phyloP scores from a whole-genome alignment of 768 basidiomycete species.

The Mycena filopes region DNA sequence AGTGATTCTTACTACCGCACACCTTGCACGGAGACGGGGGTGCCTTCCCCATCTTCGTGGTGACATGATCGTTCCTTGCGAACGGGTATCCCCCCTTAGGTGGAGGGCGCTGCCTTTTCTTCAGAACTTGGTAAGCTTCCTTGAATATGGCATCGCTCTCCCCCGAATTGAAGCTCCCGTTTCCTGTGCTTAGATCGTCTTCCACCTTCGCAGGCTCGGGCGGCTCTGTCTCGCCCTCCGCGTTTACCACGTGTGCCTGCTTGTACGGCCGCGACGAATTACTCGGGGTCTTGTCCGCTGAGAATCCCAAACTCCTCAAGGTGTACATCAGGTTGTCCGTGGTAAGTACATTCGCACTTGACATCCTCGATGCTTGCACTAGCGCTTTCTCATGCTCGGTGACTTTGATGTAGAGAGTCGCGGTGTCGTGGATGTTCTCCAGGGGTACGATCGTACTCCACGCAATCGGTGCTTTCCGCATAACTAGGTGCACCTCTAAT shows the following conservation, averaged over 20 bases:
- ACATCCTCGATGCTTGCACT: background rate
- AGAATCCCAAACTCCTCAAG: background rate
- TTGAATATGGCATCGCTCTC: too few species aligned
- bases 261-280: too few species aligned
- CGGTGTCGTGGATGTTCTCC: background rate
- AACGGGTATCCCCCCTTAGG: background rate
- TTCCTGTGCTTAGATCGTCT: too few species aligned
- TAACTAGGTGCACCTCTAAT: background rate
- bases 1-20: slow-evolving; percentile 3
- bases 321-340: background rate
- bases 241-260: too few species aligned
- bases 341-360: background rate
- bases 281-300: too few species aligned
- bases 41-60: background rate
- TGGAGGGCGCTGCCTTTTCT: background rate
- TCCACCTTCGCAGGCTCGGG: too few species aligned
- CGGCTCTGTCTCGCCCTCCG: too few species aligned
- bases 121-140: background rate
- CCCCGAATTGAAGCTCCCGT: too few species aligned
- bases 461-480: slow-evolving; percentile 1
- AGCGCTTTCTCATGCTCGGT: background rate
- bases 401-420: background rate
- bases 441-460: background rate
- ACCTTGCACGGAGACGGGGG: slow-evolving; percentile 4
- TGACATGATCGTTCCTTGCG: slow-evolving; percentile 2